Percentiles rank a stretch among this genome's conserved stretches.
Evolutionary conservation across 1,284 basidiomycete genomes (phyloP).

Genomic region (Erythrobasidium hasegawianum): DNA sequence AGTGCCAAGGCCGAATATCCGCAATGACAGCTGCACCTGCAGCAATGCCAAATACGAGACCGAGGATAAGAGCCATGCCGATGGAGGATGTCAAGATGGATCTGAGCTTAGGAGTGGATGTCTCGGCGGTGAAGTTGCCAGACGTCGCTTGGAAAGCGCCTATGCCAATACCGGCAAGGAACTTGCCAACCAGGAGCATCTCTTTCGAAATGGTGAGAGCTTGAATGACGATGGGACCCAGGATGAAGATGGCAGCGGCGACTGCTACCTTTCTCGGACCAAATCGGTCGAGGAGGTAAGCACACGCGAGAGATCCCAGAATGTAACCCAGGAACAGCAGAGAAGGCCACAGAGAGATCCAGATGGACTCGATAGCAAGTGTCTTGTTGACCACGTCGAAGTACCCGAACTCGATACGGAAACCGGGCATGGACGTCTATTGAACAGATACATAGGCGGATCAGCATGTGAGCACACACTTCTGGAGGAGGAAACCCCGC

Average conservation of each 20-base stretch:
- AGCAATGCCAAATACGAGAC: slow-evolving; percentile 14
- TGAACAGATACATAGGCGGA: no score
- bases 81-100: slow-evolving; percentile 1
- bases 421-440: slow-evolving; percentile 10
- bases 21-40: slow-evolving; percentile 9
- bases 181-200: slow-evolving; percentile 6
- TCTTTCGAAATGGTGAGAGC: not conserved
- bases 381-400: slow-evolving; percentile 9
- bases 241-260: slow-evolving; percentile 8
- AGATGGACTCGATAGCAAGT: slow-evolving; percentile 5
- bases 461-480: no score
- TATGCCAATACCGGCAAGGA: slow-evolving; percentile 13
- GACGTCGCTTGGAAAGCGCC: slow-evolving; percentile 1
- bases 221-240: slow-evolving; percentile 2
- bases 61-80: slow-evolving; percentile 15
- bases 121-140: slow-evolving; percentile 15
- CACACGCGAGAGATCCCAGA: slow-evolving; percentile 2
- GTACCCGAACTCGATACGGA: slow-evolving; percentile 14
- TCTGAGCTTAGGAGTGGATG: not conserved
- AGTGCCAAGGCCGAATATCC: slow-evolving; percentile 5
- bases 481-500: no score
- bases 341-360: slow-evolving; percentile 14
- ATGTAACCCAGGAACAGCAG: slow-evolving; percentile 4
- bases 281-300: slow-evolving; percentile 7
- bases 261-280: slow-evolving; percentile 3